These are phyloP conservation scores for Candida peoriensis DNA, from an alignment of 805 yeast species.

Conservation along the genomic window DNA sequence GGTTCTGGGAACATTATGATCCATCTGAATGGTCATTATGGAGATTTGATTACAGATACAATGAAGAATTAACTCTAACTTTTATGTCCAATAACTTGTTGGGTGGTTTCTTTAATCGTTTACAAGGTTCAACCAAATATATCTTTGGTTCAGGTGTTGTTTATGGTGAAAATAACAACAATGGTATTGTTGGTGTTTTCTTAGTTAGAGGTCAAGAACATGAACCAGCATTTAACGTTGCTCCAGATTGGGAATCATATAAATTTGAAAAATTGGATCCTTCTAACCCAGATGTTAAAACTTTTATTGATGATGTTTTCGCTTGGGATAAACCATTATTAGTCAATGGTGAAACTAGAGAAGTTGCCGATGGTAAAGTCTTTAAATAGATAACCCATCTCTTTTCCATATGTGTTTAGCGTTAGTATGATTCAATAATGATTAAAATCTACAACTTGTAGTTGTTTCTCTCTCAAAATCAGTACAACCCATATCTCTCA, in stretches of 20 bases:
- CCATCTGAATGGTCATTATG: slow-evolving; percentile 91
- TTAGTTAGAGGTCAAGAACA: slow-evolving; percentile 91
- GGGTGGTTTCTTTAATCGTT: slow-evolving; percentile 98
- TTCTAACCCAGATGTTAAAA: slow-evolving; percentile 69
- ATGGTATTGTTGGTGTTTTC: slow-evolving; percentile 95
- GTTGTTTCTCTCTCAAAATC: no score
- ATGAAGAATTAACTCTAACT: slow-evolving; percentile 93
- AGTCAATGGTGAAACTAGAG: slow-evolving; percentile 73
- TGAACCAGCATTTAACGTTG: slow-evolving; percentile 92
- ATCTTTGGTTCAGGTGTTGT: slow-evolving; percentile 92
- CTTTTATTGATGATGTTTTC: slow-evolving; percentile 84
- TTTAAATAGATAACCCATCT: slow-evolving; percentile 56
- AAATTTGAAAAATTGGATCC: slow-evolving; percentile 77
- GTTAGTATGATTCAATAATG: no score
- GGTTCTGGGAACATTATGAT: slow-evolving; percentile 97
- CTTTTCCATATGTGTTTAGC: slow-evolving; percentile 4
- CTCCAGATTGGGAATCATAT: slow-evolving; percentile 99
- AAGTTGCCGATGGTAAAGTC: slow-evolving; percentile 97
- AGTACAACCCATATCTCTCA: no score
- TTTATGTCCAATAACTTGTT: slow-evolving; percentile 98
- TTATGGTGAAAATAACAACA: slow-evolving; percentile 97
- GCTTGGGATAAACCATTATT: slow-evolving; percentile 96
- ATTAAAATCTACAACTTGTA: no score
- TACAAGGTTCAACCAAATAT: slow-evolving; percentile 86
- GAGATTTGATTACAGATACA: slow-evolving; percentile 95